A percentile compares a stretch with the other conserved stretches of the same genome.
Evolutionary conservation across 1,284 basidiomycete species (phyloP).

Genomic region (Cryptococcus amylolentus): DNA sequence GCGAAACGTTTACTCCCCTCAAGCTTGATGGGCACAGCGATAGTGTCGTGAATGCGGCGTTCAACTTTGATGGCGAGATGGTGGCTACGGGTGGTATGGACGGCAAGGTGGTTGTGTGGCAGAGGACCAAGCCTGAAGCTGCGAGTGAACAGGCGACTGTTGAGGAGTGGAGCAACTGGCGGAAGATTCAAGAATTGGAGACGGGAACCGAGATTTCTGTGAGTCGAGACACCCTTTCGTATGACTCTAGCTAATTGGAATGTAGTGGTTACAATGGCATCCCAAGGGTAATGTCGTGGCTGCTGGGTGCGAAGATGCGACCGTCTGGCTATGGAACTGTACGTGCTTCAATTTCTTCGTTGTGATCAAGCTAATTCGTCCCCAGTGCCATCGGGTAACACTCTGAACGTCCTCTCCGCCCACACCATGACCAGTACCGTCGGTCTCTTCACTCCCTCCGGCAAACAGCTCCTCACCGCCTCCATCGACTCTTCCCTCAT

Average conservation of each 20-base stretch:
- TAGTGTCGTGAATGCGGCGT: constrained; percentile 76
- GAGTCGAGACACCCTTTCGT: constrained; percentile 35
- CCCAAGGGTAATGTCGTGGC: constrained; percentile 85
- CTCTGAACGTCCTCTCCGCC: constrained; percentile 92
- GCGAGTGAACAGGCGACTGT: constrained; percentile 49
- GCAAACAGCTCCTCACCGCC: constrained; percentile 83
- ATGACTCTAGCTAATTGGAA: constrained; percentile 50
- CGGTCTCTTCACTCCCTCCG: constrained; percentile 66
- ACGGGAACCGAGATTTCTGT: constrained; percentile 95
- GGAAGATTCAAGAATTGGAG: constrained; percentile 85
- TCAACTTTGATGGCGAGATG: constrained; percentile 84
- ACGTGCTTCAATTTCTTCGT: constrained; percentile 11
- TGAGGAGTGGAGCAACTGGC: constrained; percentile 75
- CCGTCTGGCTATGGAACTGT: constrained; percentile 98
- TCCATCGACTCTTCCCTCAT: constrained; percentile 80
- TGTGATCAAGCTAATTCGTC: not conserved
- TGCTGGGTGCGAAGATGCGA: constrained; percentile 88
- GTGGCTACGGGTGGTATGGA: constrained; percentile 97
- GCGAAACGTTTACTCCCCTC: constrained; percentile 71
- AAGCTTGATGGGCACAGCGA: constrained; percentile 89
- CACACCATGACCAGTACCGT: constrained; percentile 82
- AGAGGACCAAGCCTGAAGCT: constrained; percentile 55
- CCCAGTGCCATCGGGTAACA: constrained; percentile 84
- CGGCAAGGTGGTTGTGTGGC: constrained; percentile 87
- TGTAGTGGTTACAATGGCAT: constrained; percentile 95